Evolutionary conservation across 164 flowering plant species (phyloP).

Genomic region (Aristolochia fimbriata): DNA sequence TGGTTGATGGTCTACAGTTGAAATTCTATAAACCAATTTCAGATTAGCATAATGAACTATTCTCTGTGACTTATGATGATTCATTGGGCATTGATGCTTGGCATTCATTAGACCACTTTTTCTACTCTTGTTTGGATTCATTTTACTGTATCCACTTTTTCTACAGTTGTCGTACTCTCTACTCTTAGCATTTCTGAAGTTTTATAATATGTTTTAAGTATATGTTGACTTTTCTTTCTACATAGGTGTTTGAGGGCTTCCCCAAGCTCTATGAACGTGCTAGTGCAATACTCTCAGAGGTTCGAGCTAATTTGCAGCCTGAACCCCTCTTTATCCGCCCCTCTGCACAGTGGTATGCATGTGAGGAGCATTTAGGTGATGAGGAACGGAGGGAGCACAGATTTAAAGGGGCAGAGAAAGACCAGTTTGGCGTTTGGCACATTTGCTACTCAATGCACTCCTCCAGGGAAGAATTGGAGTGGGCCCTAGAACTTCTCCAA

Average conservation of each 20-base stretch:
- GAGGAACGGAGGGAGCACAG: constrained; percentile 25
- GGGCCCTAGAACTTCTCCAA: constrained; percentile 68
- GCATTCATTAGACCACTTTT: background rate
- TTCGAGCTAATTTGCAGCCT: constrained; percentile 35
- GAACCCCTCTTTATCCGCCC: constrained; percentile 86
- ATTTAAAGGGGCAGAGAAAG: constrained; percentile 44
- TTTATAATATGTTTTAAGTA: too few species aligned
- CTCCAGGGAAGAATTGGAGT: constrained; percentile 71
- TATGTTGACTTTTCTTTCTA: background rate
- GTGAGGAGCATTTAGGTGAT: constrained; percentile 28
- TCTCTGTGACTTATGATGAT: background rate
- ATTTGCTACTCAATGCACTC: constrained; percentile 88
- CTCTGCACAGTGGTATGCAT: constrained; percentile 82
- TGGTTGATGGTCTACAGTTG: too few species aligned
- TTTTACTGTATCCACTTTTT: background rate
- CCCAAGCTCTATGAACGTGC: constrained; percentile 64
- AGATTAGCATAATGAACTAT: too few species aligned
- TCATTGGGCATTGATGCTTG: background rate
- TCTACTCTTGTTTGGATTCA: background rate
- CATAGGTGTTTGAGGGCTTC: constrained; percentile 55
- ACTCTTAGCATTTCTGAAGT: background rate
- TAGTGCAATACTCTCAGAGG: constrained; percentile 40
- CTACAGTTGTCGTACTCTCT: background rate
- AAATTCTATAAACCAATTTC: too few species aligned
- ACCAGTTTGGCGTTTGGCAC: constrained; percentile 77